Evolutionary conservation across 305 asterid species (phyloP).

Genomic region (Fraxinus nigra): DNA sequence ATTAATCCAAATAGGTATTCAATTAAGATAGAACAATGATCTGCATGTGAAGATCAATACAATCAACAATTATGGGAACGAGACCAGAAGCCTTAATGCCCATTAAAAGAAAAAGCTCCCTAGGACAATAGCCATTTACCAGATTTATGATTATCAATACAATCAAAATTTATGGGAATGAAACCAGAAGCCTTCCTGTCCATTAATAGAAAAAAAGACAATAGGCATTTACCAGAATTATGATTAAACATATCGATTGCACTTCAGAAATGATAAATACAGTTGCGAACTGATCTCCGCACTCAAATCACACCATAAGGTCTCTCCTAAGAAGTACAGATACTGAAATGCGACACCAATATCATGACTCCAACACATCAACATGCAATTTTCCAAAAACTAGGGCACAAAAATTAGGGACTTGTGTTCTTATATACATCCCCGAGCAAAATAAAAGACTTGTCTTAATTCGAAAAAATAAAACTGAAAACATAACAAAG

Average conservation of each 20-base stretch:
- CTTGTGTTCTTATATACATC: neutral
- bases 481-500: neutral
- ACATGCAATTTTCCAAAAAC: neutral
- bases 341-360: neutral
- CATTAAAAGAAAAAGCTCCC: neutral
- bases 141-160: neutral
- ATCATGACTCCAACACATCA: neutral
- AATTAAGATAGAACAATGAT: slow-evolving; percentile 12
- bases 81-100: neutral
- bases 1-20: neutral
- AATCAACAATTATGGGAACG: neutral
- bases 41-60: neutral
- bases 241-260: neutral
- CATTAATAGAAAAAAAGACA: neutral
- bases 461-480: neutral
- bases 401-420: neutral
- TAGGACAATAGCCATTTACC: neutral
- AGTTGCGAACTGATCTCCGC: neutral
- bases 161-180: neutral
- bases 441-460: neutral
- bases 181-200: neutral
- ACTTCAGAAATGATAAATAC: slow-evolving; percentile 1
- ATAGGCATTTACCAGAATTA: neutral
- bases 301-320: neutral
- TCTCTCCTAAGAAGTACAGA: neutral